Percentiles rank a stretch among this genome's conserved stretches.
These are phyloP conservation scores for Trametes elegans DNA, from an alignment of 768 basidiomycete species.

Conservation along the genomic window DNA sequence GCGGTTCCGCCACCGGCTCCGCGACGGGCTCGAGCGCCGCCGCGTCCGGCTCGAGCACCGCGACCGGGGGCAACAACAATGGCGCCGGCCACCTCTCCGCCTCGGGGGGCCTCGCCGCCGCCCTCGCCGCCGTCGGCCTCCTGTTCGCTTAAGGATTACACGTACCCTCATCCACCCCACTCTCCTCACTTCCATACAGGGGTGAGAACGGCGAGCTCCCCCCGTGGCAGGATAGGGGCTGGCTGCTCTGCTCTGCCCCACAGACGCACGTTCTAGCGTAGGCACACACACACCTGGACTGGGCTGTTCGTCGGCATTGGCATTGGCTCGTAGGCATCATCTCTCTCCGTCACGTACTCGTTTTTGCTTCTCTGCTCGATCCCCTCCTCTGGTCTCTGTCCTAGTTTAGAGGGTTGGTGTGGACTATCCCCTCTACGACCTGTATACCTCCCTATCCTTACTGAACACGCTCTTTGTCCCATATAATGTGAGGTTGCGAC, in stretches of 20 bases:
- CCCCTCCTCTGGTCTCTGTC: neutral
- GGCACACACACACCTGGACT: no score
- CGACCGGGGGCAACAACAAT: conserved; percentile 2
- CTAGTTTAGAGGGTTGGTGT: neutral
- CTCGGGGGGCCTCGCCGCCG: conserved; percentile 21
- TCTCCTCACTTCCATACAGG: no score
- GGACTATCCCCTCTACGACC: conserved; percentile 2
- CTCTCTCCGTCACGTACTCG: neutral
- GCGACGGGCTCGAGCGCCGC: conserved; percentile 28
- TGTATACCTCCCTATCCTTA: conserved; percentile 21
- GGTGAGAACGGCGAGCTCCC: no score
- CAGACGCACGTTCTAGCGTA: no score
- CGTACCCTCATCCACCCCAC: neutral
- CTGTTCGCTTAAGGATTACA: conserved; percentile 18
- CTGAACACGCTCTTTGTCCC: conserved; percentile 16
- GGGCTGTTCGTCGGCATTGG: no score
- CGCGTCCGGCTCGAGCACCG: conserved; percentile 17
- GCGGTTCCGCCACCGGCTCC: conserved; percentile 24
- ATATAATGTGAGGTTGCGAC: no score
- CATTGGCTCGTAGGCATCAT: no score
- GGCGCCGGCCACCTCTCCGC: conserved; percentile 18
- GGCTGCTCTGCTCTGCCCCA: neutral
- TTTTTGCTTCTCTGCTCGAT: neutral
- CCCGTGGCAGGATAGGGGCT: neutral
- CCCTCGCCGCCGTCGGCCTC: conserved; percentile 25